Evolutionary conservation across 1,284 basidiomycete species (phyloP), one percentile per base, ranked within the genome.

Genomic region (Macrocybe sp.): DNA sequence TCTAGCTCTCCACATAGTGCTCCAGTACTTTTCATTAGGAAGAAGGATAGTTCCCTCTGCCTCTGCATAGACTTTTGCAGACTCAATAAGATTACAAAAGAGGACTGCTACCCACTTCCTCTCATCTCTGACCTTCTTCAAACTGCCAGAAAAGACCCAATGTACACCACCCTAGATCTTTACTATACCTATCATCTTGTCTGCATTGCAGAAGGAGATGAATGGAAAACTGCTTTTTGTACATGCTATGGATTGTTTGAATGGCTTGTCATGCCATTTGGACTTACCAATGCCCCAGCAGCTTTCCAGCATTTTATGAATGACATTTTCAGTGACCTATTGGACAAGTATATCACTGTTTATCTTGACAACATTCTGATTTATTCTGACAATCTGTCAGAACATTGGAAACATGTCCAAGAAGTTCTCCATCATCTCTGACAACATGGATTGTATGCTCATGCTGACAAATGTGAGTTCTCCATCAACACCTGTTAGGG

Each of bases 201-300:
- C 7, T 49, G 59, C 7, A 59, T 66, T 30, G 54, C 52, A 6
- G 33, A 50, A 2, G 61, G 62, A 4, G 53, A 63, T 37, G 59
- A 64, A 41, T 60, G 56, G 55, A 68, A 65, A 29, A 69, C 66
- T 0, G 61, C 65, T 2, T 70, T 69, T 54, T 29, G 40, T 11
- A 41, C 40, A 7, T 31, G 52, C 4, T 64, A 60, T 37, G 65
- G 65, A 31, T 38, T 55, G 4, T 70, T 56, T 49, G 61, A 69
- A 45, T 68, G 49, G 41, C 33, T 47, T 0, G 66, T 70, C 22
- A 62, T 70, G 62, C 67, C 65, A 0, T 68, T 53, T 41, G 52
- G 53, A 12, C 42, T 55, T 6, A 44, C 53, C 29, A 55, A 55
- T 35, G 47, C 53, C 16, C 53, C 50, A 0, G 37, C 52, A 1